Conservation (phyloP, 108 stramenopile species). For the Skeletonema tropicum region DNA sequence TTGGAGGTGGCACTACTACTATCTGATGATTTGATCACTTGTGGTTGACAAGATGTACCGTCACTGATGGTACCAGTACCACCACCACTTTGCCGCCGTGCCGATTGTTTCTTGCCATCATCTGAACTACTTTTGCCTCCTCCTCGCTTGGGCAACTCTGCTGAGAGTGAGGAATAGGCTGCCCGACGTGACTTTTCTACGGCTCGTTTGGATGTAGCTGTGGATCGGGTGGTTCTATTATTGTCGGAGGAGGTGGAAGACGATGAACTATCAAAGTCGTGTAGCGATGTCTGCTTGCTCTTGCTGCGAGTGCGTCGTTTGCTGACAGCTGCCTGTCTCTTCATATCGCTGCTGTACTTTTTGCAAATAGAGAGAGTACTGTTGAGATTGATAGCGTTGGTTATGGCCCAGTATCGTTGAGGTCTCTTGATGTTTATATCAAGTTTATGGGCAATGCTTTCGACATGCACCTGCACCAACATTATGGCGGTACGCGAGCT, state of each 20-base stretch:
- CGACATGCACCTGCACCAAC: too few relatives aligned
- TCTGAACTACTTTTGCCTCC: background rate
- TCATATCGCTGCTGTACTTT: background rate
- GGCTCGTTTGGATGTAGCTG: background rate
- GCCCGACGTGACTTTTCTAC: slow-evolving; percentile 3
- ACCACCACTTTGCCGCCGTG: background rate
- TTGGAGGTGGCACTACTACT: background rate
- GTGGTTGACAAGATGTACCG: background rate
- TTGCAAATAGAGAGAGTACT: too few relatives aligned
- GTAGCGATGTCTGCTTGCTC: slow-evolving; percentile 13
- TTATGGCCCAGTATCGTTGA: too few relatives aligned
- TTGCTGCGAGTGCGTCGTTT: slow-evolving; percentile 17
- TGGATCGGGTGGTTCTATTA: background rate
- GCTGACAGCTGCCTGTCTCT: background rate
- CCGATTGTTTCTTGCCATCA: background rate
- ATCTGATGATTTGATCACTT: background rate
- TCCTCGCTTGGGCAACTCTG: background rate
- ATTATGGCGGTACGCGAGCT: too few relatives aligned
- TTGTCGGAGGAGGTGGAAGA: background rate
- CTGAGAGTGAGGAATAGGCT: background rate
- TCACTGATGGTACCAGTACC: background rate
- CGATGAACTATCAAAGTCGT: slow-evolving; percentile 5
- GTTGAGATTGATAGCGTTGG: too few relatives aligned
- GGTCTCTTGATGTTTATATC: too few relatives aligned
- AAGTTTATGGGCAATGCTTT: too few relatives aligned